Conservation (phyloP, 805 yeast genomes). For the Ogataea dorogensis region DNA sequence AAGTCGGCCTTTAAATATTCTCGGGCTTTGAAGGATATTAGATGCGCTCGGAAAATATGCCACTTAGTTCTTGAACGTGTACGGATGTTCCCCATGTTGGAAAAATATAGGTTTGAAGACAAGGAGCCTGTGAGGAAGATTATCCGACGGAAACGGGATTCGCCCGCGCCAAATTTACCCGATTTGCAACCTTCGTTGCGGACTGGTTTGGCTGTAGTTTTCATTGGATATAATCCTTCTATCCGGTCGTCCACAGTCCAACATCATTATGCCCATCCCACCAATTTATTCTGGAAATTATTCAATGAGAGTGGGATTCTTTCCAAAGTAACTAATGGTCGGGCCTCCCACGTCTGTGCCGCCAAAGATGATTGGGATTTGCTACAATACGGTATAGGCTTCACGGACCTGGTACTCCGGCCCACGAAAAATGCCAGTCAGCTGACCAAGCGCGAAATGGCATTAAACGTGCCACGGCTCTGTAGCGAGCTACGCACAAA, state of each 20-base stretch:
- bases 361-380: constrained; percentile 30
- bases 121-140: neutral
- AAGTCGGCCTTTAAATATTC: neutral
- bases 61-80: neutral
- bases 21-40: neutral
- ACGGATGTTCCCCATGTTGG: constrained; percentile 2
- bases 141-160: neutral
- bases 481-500: constrained; percentile 41
- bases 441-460: constrained; percentile 50
- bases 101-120: constrained; percentile 5
- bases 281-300: constrained; percentile 68
- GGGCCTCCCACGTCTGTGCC: constrained; percentile 1
- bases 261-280: constrained; percentile 70
- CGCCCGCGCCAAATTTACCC: neutral
- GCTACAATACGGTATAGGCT: constrained; percentile 51
- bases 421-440: constrained; percentile 62
- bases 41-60: neutral
- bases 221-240: constrained; percentile 76
- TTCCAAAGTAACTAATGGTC: constrained; percentile 9
- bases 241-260: constrained; percentile 56
- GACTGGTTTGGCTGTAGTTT: constrained; percentile 41
- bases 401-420: constrained; percentile 66
- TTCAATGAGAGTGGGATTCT: constrained; percentile 52
- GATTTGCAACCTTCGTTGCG: constrained; percentile 22
- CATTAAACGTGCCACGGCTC: constrained; percentile 51